Percentiles rank a stretch among this genome's conserved stretches.
Conservation (phyloP, 768 basidiomycete genomes). For the Pisolithus marmoratus region DNA sequence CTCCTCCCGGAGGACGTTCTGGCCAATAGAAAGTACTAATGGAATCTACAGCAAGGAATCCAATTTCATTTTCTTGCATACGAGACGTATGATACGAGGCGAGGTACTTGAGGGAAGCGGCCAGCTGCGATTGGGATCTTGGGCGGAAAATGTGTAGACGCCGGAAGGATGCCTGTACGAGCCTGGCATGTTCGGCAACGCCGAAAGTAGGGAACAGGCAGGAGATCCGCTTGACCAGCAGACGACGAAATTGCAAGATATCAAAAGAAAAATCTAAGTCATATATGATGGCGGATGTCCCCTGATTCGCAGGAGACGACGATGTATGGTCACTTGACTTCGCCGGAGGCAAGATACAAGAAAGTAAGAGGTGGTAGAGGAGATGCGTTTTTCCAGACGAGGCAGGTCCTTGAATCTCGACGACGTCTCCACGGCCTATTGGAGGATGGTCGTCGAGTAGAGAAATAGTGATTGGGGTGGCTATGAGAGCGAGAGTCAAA, state of each 20-base stretch:
- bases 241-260: conserved; percentile 43
- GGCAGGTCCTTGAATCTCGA: conserved; percentile 74
- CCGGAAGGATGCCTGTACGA: conserved; percentile 38
- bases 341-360: conserved; percentile 47
- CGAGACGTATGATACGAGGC: conserved; percentile 44
- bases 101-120: conserved; percentile 56
- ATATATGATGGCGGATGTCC: conserved; percentile 58
- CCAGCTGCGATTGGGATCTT: conserved; percentile 60
- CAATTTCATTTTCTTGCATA: conserved; percentile 51
- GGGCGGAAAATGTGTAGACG: conserved; percentile 68
- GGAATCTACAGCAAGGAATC: conserved; percentile 69
- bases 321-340: conserved; percentile 16
- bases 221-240: conserved; percentile 46
- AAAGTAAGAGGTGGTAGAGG: conserved; percentile 58
- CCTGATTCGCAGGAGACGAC: conserved; percentile 49
- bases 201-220: conserved; percentile 21
- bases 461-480: conserved; percentile 28
- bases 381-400: conserved; percentile 76
- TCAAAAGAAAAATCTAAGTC: conserved; percentile 70
- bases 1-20: conserved; percentile 62
- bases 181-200: conserved; percentile 17
- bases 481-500: conserved; percentile 13
- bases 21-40: conserved; percentile 74
- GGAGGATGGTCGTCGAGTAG: conserved; percentile 30
- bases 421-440: conserved; percentile 51